phyloP scores from a whole-genome alignment of 1,139 yeast species.

The Suhomyces bribrorum region DNA sequence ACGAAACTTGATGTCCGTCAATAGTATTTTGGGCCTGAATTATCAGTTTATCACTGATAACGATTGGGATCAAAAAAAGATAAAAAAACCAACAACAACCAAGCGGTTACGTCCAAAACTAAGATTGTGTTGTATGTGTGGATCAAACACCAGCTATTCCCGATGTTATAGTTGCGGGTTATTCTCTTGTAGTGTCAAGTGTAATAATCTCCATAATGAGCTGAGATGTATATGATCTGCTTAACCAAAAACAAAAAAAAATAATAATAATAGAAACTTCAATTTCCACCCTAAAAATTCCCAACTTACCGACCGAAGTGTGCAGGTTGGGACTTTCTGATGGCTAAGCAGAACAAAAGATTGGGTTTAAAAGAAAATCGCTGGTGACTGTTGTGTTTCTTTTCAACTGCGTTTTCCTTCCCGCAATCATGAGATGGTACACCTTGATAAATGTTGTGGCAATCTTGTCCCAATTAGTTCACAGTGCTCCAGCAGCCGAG shows the following conservation, averaged over 20 bases:
- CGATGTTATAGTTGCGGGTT: constrained; percentile 46
- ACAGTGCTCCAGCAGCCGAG: not conserved
- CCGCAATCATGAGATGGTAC: too few species aligned
- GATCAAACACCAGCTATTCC: constrained; percentile 39
- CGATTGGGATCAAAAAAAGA: constrained; percentile 17
- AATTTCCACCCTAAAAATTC: too few species aligned
- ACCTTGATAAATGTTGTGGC: too few species aligned
- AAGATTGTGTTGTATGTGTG: constrained; percentile 47
- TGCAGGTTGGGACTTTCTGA: too few species aligned
- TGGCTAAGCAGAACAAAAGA: not conserved
- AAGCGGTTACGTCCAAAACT: constrained; percentile 36
- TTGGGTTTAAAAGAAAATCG: too few species aligned
- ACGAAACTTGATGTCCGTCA: constrained; percentile 44
- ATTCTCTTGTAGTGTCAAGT: constrained; percentile 43
- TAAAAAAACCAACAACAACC: constrained; percentile 11
- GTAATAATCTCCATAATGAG: constrained; percentile 44
- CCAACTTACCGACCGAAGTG: too few species aligned
- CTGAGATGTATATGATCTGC: constrained; percentile 36
- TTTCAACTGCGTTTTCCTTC: too few species aligned
- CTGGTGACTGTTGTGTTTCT: too few species aligned
- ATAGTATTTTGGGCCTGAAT: constrained; percentile 42
- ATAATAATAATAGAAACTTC: too few species aligned
- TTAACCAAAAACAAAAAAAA: too few species aligned
- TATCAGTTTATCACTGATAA: constrained; percentile 44
- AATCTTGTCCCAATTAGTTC: too few species aligned